Evolutionary conservation across 345 rosid genomes (phyloP).

Genomic region (Pistacia integerrima): DNA sequence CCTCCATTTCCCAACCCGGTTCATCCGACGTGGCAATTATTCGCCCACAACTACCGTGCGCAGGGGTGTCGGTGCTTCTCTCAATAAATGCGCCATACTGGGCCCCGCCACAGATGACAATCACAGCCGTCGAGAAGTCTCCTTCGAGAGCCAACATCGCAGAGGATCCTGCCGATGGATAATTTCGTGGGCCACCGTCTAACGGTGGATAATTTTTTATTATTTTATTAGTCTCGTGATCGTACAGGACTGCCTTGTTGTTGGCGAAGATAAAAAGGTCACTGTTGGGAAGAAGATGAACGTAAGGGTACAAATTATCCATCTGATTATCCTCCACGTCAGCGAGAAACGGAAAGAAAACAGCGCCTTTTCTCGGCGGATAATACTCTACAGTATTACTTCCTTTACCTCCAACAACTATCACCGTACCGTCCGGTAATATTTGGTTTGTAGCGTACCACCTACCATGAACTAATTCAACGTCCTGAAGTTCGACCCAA

Average conservation of each 20-base stretch:
- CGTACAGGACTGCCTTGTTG: conserved; percentile 66
- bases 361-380: conserved; percentile 63
- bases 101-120: conserved; percentile 88
- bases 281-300: conserved; percentile 86
- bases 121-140: conserved; percentile 53
- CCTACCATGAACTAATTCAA: conserved; percentile 48
- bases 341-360: conserved; percentile 62
- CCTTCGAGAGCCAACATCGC: conserved; percentile 65
- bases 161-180: conserved; percentile 86
- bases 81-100: conserved; percentile 64
- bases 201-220: conserved; percentile 61
- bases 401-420: conserved; percentile 71
- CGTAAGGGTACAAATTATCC: conserved; percentile 90
- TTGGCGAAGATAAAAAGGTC: conserved; percentile 83
- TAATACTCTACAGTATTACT: conserved; percentile 63
- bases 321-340: conserved; percentile 74
- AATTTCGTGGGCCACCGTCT: conserved; percentile 82
- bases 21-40: conserved; percentile 48
- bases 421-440: conserved; percentile 72
- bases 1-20: conserved; percentile 75
- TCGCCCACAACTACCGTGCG: conserved; percentile 67
- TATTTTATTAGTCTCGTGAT: conserved; percentile 48
- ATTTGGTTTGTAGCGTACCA: conserved; percentile 78
- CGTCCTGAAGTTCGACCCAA: conserved; percentile 65
- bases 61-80: conserved; percentile 51